Evolutionary conservation across 495 filamentous ascomycete genomes (phyloP).

Genomic region (Penicillium dipodomyicola): DNA sequence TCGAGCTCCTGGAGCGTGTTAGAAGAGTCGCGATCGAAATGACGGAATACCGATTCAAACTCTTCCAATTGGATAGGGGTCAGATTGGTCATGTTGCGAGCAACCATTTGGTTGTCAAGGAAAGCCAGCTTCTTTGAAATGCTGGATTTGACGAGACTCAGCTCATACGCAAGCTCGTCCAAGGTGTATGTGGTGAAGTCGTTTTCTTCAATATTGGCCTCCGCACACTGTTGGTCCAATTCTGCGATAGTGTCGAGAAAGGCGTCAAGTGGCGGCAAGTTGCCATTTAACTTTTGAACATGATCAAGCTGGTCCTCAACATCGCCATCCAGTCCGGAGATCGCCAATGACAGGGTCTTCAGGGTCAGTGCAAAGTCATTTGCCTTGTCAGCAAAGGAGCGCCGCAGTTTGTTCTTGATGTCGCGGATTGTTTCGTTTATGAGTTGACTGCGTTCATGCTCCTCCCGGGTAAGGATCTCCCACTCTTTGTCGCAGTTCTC

Average conservation of each 20-base stretch:
- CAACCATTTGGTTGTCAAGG: slow-evolving; percentile 95
- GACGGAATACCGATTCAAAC: slow-evolving; percentile 94
- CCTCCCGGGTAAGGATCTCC: slow-evolving; percentile 70
- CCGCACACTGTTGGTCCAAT: slow-evolving; percentile 81
- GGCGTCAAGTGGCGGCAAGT: slow-evolving; percentile 79
- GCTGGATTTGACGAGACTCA: slow-evolving; percentile 82
- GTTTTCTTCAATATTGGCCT: slow-evolving; percentile 98
- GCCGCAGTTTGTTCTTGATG: slow-evolving; percentile 92
- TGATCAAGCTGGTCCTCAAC: slow-evolving; percentile 89
- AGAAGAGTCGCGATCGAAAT: slow-evolving; percentile 91
- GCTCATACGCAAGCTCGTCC: slow-evolving; percentile 92
- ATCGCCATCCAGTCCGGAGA: slow-evolving; percentile 92
- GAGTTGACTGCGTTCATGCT: slow-evolving; percentile 81
- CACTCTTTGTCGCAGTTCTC: slow-evolving; percentile 82
- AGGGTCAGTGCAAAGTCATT: slow-evolving; percentile 95
- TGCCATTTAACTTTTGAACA: slow-evolving; percentile 74
- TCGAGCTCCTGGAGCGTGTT: slow-evolving; percentile 93
- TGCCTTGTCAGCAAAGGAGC: slow-evolving; percentile 90
- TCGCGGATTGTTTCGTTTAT: slow-evolving; percentile 98
- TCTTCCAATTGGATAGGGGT: slow-evolving; percentile 98
- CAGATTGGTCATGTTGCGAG: slow-evolving; percentile 96
- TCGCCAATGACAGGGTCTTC: slow-evolving; percentile 87
- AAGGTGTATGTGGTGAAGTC: slow-evolving; percentile 98
- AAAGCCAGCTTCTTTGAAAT: slow-evolving; percentile 95
- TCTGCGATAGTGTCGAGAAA: slow-evolving; percentile 80